Evolutionary conservation across 2,329 filamentous ascomycete species (phyloP).

Genomic region (Alternaria viburni): DNA sequence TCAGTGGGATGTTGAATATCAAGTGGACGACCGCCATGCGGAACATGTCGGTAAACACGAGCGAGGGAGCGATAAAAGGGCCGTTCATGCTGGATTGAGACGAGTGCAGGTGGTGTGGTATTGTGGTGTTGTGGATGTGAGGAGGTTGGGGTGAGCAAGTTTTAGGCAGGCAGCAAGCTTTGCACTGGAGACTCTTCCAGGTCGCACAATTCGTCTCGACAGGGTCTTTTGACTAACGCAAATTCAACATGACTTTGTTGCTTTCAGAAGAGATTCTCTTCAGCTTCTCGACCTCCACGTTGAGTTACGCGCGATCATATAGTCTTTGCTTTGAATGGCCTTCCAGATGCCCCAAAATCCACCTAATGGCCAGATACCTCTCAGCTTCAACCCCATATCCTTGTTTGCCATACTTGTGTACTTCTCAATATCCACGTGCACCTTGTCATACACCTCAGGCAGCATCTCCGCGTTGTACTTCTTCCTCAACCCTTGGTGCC

Average conservation of each 20-base stretch:
- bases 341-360: constrained; percentile 49
- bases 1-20: neutral
- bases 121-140: neutral
- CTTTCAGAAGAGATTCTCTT: neutral
- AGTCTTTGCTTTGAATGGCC: constrained; percentile 48
- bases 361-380: constrained; percentile 45
- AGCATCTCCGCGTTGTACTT: constrained; percentile 66
- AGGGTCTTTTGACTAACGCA: neutral
- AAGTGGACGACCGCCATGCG: neutral
- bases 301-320: constrained; percentile 41
- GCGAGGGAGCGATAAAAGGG: neutral
- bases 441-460: constrained; percentile 72
- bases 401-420: constrained; percentile 33
- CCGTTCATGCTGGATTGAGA: neutral
- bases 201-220: neutral
- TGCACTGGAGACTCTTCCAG: neutral
- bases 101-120: neutral
- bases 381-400: constrained; percentile 31
- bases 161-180: neutral
- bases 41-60: neutral
- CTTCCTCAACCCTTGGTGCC: constrained; percentile 64
- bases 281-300: constrained; percentile 38
- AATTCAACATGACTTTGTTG: neutral
- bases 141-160: neutral
- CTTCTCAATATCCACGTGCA: constrained; percentile 55